Base-by-base conservation (phyloP, 2,329 filamentous ascomycete genomes). In the Cordyceps cateniannulata region DNA sequence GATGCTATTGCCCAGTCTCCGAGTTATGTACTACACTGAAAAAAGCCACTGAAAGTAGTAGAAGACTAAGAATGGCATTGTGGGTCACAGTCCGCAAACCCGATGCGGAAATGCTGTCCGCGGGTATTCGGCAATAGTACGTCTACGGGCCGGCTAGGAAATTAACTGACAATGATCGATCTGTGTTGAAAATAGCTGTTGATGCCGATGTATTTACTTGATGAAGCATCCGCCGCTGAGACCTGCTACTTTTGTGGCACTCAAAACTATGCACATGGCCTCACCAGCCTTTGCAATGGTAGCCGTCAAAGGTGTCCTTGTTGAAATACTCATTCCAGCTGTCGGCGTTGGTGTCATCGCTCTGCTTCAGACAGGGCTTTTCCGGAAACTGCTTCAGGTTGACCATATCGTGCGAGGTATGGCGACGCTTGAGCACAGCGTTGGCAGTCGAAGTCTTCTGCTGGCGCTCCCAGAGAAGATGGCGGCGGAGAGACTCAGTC, bases 391-490 rank as follows among this genome's bases (percentile, higher is more conserved):
- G 85, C 76, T 88, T 89, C 50, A 98, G 81, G 73, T 96, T 95
- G 63, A 90, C 89, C 64, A 97, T 86, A 71, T 97, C 92, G 66
- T 93, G 90, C 3, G 93, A 90, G 9, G 93, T 96, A 72, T 97
- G 92, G 62, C 91, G 83, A 64, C 93, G 86, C 80, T 96, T 96
- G 62, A 96, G 81, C 59, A 93, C 90, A 1, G 93, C 42, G 65
- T 93, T 93, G 68, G 88, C 90, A 8, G 91, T 93, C 35, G 90
- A 89, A 62, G 91, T 91, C 82, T 95, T 96, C 71, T 97, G 93
- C 70, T 96, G 91, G 57, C 95, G 88, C 73, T 98, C 95, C 90
- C 91, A 96, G 16, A 98, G 83, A 16, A 99, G 86, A 68, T 97
- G 90, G 67, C 92, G 89, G 24, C 95, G 86, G 4, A 99, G 85